Conservation (phyloP, 352 stramenopile genomes). For the Phytophthora pluvialis region DNA sequence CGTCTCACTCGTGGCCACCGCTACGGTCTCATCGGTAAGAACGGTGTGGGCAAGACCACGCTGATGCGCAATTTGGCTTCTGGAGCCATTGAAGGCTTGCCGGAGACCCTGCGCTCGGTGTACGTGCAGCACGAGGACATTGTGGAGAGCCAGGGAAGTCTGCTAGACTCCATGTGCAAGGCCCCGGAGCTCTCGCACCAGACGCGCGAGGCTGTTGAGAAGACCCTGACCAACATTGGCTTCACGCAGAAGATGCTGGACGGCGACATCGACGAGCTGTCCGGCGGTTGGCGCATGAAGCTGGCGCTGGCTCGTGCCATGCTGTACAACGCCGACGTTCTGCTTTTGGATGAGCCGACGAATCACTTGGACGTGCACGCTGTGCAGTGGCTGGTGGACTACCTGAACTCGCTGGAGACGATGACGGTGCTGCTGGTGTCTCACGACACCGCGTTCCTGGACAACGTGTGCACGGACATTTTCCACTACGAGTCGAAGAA, state of each 20-base stretch:
- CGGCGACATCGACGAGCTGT: slow-evolving; percentile 93
- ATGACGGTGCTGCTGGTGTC: slow-evolving; percentile 97
- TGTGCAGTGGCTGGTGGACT: slow-evolving; percentile 97
- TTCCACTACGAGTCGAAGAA: slow-evolving; percentile 97
- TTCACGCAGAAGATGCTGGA: slow-evolving; percentile 95
- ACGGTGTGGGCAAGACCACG: slow-evolving; percentile 97
- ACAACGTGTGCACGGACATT: slow-evolving; percentile 97
- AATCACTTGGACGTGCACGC: slow-evolving; percentile 97
- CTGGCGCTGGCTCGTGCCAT: slow-evolving; percentile 94
- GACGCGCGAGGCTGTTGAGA: slow-evolving; percentile 74
- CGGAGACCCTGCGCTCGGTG: slow-evolving; percentile 93
- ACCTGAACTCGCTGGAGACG: slow-evolving; percentile 94
- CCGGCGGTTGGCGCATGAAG: slow-evolving; percentile 98
- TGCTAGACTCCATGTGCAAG: slow-evolving; percentile 70
- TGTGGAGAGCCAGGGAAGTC: slow-evolving; percentile 82
- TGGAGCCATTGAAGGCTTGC: slow-evolving; percentile 92
- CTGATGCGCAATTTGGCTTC: slow-evolving; percentile 93
- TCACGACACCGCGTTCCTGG: slow-evolving; percentile 97
- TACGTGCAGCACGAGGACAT: slow-evolving; percentile 98
- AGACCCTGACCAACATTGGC: slow-evolving; percentile 89
- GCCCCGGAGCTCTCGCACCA: slow-evolving; percentile 81
- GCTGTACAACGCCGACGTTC: slow-evolving; percentile 95
- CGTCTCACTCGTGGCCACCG: slow-evolving; percentile 93
- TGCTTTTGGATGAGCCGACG: slow-evolving; percentile 95
- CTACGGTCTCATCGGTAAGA: slow-evolving; percentile 97